Percentiles rank a stretch among this genome's conserved stretches.
Evolutionary conservation across 148 eudicot species (phyloP).

Genomic region (Mesembryanthemum crystallinum): DNA sequence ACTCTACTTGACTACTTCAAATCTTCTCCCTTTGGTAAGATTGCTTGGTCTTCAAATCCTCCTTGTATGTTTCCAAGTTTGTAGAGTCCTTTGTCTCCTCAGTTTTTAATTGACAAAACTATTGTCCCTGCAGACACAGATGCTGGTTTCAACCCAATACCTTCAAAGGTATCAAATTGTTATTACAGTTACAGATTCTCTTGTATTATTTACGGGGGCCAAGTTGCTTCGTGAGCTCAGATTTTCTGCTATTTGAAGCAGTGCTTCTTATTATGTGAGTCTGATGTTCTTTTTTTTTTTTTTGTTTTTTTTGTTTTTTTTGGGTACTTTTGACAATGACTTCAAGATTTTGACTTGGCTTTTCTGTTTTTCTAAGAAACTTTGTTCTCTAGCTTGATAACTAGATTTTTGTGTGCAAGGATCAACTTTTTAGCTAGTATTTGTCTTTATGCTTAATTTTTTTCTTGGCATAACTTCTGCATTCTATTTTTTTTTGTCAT

Average conservation of each 20-base stretch:
- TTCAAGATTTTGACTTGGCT: too few relatives aligned
- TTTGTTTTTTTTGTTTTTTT: too few relatives aligned
- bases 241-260: background rate
- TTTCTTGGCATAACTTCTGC: too few relatives aligned
- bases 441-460: background rate
- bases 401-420: too few relatives aligned
- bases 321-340: too few relatives aligned
- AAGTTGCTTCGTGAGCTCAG: background rate
- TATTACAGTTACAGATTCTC: background rate
- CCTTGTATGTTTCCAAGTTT: background rate
- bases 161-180: constrained; percentile 60
- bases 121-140: constrained; percentile 61
- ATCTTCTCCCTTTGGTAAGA: constrained; percentile 69
- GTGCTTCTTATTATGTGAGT: background rate
- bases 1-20: constrained; percentile 16
- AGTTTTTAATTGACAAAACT: constrained; percentile 4
- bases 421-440: background rate
- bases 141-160: constrained; percentile 76
- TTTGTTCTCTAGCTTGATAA: too few relatives aligned
- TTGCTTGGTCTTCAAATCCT: background rate
- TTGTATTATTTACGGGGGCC: background rate
- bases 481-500: background rate
- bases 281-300: background rate
- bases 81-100: background rate
- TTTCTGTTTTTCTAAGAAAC: too few relatives aligned